Evolutionary conservation across 768 basidiomycete genomes (phyloP).

Genomic region (Leccinum subgranulosum): DNA sequence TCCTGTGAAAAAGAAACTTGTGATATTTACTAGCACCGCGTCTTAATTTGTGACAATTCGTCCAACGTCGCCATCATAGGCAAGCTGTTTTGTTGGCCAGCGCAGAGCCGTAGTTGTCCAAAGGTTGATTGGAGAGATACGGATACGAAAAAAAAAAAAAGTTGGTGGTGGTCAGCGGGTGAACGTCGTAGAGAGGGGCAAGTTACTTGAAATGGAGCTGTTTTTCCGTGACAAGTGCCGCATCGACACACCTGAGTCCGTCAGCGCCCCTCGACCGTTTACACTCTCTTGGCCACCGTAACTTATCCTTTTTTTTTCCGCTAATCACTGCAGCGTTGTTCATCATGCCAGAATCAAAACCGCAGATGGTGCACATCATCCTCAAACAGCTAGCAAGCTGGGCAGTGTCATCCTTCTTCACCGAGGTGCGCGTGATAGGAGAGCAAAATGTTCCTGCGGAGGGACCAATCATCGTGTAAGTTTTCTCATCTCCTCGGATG

Average conservation of each 20-base stretch:
- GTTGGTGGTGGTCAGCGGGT: not conserved
- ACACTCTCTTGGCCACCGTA: not conserved
- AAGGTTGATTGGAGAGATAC: not conserved
- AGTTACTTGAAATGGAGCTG: slow-evolving; percentile 6
- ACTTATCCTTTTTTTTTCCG: slow-evolving; percentile 6
- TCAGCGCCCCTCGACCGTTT: not conserved
- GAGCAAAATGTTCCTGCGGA: slow-evolving; percentile 82
- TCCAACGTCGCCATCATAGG: not conserved
- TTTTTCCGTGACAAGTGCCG: slow-evolving; percentile 1
- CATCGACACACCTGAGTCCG: not conserved
- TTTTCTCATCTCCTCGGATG: slow-evolving; percentile 15
- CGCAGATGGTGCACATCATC: slow-evolving; percentile 58
- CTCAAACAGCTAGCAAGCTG: slow-evolving; percentile 69
- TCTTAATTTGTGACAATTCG: too few species aligned
- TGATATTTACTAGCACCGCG: not conserved
- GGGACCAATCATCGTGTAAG: slow-evolving; percentile 93
- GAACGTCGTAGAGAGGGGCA: not conserved
- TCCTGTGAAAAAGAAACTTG: not conserved
- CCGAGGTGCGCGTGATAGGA: slow-evolving; percentile 81
- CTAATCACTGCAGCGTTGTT: slow-evolving; percentile 4
- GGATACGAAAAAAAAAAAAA: not conserved
- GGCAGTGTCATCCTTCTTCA: slow-evolving; percentile 85
- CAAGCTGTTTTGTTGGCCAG: not conserved
- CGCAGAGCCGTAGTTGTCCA: not conserved
- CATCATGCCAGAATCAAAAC: slow-evolving; percentile 32